These are phyloP conservation scores for Starmerella bombi DNA, from an alignment of 805 yeast genomes.

Conservation along the genomic window DNA sequence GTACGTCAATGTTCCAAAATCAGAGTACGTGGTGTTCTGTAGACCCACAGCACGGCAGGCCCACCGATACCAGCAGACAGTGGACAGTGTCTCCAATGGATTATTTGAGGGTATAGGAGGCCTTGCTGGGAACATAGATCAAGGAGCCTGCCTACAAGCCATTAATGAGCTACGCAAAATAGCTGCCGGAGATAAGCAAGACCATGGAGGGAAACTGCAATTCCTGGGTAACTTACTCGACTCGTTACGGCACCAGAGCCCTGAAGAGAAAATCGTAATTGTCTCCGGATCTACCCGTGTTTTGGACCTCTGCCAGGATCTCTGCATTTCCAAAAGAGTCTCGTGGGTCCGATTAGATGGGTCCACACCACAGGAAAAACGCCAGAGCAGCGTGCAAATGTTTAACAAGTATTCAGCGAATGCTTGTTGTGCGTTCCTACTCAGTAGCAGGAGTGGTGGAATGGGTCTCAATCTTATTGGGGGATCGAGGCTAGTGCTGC, in stretches of 20 bases:
- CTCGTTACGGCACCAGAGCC: slow-evolving; percentile 30
- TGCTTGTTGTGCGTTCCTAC: slow-evolving; percentile 46
- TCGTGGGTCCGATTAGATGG: slow-evolving; percentile 68
- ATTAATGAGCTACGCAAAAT: slow-evolving; percentile 30
- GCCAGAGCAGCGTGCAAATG: slow-evolving; percentile 52
- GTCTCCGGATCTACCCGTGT: slow-evolving; percentile 85
- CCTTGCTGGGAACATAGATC: not conserved
- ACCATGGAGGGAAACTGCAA: slow-evolving; percentile 48
- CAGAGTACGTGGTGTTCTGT: slow-evolving; percentile 65
- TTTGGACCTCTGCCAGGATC: slow-evolving; percentile 54
- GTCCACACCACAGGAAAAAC: slow-evolving; percentile 49
- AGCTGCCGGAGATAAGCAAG: slow-evolving; percentile 6
- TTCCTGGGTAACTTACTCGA: slow-evolving; percentile 45
- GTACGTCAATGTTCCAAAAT: slow-evolving; percentile 55
- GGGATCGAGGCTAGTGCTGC: slow-evolving; percentile 69
- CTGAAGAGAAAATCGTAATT: slow-evolving; percentile 65
- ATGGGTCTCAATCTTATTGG: slow-evolving; percentile 83
- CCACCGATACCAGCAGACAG: not conserved
- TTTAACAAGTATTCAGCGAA: slow-evolving; percentile 43
- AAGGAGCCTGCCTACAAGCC: slow-evolving; percentile 38
- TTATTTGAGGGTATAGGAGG: not conserved
- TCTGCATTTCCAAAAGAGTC: slow-evolving; percentile 38
- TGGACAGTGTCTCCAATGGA: not conserved
- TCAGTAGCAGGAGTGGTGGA: slow-evolving; percentile 90
- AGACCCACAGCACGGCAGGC: slow-evolving; percentile 42